Percentiles rank a stretch among this genome's conserved stretches.
Conservation (phyloP, 495 filamentous ascomycete species). For the Letharia lupina region DNA sequence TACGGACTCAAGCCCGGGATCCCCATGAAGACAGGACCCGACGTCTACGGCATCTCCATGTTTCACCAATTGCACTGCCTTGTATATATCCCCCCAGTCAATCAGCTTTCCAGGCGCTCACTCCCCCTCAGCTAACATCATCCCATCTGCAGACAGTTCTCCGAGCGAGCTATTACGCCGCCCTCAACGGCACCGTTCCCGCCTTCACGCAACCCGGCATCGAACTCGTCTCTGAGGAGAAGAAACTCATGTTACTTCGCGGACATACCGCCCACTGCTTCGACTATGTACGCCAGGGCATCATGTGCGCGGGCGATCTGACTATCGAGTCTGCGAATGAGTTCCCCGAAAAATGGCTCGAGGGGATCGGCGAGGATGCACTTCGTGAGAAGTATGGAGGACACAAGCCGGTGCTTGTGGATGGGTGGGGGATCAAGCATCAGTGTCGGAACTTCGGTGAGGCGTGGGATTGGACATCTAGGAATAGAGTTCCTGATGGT, state of each 20-base stretch:
- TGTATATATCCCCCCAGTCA: background rate
- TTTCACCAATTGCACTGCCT: background rate
- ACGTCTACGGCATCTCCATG: background rate
- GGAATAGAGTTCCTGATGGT: background rate
- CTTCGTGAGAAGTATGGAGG: background rate
- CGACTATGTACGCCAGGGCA: background rate
- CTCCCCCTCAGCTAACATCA: background rate
- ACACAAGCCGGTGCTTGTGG: background rate
- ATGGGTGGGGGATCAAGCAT: constrained; percentile 1
- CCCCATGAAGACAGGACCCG: background rate
- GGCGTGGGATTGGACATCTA: background rate
- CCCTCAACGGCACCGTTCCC: background rate
- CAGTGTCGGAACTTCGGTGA: background rate
- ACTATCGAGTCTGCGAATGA: background rate
- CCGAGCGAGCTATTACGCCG: constrained; percentile 1
- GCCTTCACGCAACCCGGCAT: background rate
- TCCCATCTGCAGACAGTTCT: background rate
- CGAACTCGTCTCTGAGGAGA: background rate
- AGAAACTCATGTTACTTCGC: background rate
- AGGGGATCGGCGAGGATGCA: background rate
- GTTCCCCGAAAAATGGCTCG: background rate
- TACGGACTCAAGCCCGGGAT: background rate
- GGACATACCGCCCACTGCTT: background rate
- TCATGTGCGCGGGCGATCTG: background rate
- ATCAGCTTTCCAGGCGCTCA: background rate